Percentiles rank a stretch among this genome's conserved stretches.
Evolutionary conservation across 371 early-diverging fungal genomes (phyloP).

Genomic region (Batkoa obscura): DNA sequence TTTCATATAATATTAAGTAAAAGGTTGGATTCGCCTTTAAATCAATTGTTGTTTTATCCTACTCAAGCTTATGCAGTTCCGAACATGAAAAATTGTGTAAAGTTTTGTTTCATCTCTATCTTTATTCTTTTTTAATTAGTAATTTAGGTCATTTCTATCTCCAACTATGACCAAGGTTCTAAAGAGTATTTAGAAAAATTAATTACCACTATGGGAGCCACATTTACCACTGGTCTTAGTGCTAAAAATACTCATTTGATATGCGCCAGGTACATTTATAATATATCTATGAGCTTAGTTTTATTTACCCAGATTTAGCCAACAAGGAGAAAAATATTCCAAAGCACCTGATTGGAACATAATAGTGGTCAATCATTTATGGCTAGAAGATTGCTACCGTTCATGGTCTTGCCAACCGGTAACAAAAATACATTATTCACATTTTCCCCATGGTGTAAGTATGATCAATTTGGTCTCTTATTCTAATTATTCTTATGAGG

Average conservation of each 20-base stretch:
- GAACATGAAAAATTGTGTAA: too few species aligned
- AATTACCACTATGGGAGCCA: constrained; percentile 42
- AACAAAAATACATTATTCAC: constrained; percentile 26
- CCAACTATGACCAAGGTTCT: constrained; percentile 42
- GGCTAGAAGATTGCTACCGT: constrained; percentile 63
- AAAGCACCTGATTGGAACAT: constrained; percentile 37
- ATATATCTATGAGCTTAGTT: too few species aligned
- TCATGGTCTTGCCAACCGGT: constrained; percentile 28
- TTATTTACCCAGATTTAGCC: too few species aligned
- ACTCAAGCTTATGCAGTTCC: too few species aligned
- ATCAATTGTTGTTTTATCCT: too few species aligned
- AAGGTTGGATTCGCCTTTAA: too few species aligned
- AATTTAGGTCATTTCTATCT: constrained; percentile 28
- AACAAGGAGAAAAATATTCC: constrained; percentile 37
- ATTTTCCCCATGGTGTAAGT: constrained; percentile 19
- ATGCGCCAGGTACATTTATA: too few species aligned
- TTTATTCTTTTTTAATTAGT: background rate
- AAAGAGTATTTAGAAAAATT: constrained; percentile 48
- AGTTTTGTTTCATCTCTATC: constrained; percentile 35
- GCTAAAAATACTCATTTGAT: too few species aligned
- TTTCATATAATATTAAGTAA: too few species aligned
- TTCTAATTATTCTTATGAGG: too few species aligned
- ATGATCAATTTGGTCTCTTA: constrained; percentile 13
- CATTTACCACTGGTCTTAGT: too few species aligned
- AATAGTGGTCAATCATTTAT: constrained; percentile 62